A percentile compares a stretch with the other conserved stretches of the same genome.
Evolutionary conservation across 345 rosid genomes (phyloP).

Genomic region (Murraya koenigii): DNA sequence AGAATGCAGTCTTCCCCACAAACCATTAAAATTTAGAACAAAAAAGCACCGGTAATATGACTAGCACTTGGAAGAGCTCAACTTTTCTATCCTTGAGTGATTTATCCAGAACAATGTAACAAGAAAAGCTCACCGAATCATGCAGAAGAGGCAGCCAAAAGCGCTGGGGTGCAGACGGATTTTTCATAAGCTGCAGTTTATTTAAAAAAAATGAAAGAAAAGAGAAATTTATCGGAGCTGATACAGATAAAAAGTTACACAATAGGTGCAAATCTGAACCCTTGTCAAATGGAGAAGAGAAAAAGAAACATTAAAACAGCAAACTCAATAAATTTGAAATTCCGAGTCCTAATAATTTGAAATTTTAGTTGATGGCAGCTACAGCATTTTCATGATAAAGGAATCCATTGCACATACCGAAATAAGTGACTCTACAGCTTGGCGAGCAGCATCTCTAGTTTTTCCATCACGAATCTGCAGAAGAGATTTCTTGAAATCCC

Average conservation of each 20-base stretch:
- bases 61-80: background rate
- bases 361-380: conserved; percentile 1
- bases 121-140: conserved; percentile 64
- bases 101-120: background rate
- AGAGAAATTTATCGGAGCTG: background rate
- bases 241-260: background rate
- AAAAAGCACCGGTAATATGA: background rate
- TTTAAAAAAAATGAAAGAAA: no score
- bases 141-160: conserved; percentile 88
- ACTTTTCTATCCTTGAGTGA: background rate
- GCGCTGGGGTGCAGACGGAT: conserved; percentile 81
- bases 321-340: background rate
- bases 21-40: no score
- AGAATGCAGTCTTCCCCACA: background rate
- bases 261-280: background rate
- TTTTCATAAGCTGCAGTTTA: conserved; percentile 82
- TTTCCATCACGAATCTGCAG: conserved; percentile 57
- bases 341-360: background rate
- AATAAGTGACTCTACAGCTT: conserved; percentile 79
- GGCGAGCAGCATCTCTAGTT: conserved; percentile 50
- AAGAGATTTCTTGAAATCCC: conserved; percentile 90
- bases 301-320: background rate
- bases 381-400: background rate
- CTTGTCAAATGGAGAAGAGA: background rate
- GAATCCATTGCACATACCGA: conserved; percentile 41